These are phyloP conservation scores for Anthracocystis panici-leucophaei DNA, from an alignment of 1,284 basidiomycete genomes.

Conservation along the genomic window DNA sequence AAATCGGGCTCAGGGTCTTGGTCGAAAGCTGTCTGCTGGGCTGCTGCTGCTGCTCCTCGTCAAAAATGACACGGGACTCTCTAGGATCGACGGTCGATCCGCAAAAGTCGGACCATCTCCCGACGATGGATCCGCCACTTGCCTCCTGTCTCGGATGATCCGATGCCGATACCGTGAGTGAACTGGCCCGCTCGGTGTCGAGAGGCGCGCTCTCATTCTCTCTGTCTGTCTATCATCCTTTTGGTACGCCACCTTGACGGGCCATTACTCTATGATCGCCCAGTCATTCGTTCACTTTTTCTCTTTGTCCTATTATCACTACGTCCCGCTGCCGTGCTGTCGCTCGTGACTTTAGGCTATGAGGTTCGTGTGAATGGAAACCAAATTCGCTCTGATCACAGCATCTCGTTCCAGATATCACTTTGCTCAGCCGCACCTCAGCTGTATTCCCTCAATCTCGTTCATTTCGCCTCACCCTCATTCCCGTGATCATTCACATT, in stretches of 20 bases:
- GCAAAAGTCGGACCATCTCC: too few species aligned
- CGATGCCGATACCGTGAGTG: neutral
- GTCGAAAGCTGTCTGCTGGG: neutral
- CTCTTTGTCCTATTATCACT: neutral
- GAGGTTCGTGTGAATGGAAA: too few species aligned
- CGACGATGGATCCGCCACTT: neutral
- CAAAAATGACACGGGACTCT: neutral
- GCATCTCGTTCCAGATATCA: too few species aligned
- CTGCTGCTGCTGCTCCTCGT: neutral
- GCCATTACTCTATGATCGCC: neutral
- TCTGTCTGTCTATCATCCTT: neutral
- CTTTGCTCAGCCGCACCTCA: too few species aligned
- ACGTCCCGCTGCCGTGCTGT: neutral
- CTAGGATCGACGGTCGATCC: neutral
- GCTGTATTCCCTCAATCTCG: too few species aligned
- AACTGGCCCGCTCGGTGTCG: neutral
- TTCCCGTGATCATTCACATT: neutral
- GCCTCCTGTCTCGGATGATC: neutral
- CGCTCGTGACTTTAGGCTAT: neutral
- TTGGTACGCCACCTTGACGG: too few species aligned
- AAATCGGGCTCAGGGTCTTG: conserved; percentile 3
- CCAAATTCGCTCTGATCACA: too few species aligned
- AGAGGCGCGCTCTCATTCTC: too few species aligned
- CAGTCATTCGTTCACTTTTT: neutral
- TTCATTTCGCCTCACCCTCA: too few species aligned